A percentile compares a stretch with the other conserved stretches of the same genome.
These are phyloP conservation scores for Quercus mongolica DNA, from an alignment of 306 rosid species.

Conservation along the genomic window DNA sequence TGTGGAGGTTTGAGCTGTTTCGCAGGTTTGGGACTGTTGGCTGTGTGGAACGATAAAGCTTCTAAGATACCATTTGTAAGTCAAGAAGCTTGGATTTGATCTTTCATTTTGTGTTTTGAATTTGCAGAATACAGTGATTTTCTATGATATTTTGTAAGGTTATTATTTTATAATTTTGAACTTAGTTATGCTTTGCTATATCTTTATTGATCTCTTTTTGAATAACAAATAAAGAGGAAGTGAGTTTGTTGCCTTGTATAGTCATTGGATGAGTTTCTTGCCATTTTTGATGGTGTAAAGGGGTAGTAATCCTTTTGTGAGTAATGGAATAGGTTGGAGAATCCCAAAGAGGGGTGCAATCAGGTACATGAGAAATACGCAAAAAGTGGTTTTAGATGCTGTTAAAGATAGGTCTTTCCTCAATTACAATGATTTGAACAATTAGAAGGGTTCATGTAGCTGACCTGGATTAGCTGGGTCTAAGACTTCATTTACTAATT, in stretches of 20 bases:
- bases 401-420: neutral
- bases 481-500: neutral
- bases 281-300: neutral
- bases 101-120: neutral
- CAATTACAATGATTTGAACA: neutral
- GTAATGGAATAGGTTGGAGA: neutral
- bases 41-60: conserved; percentile 90
- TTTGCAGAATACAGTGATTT: neutral
- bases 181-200: neutral
- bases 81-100: conserved; percentile 10
- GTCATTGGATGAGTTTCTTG: neutral
- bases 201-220: neutral
- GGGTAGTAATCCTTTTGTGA: neutral
- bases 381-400: neutral
- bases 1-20: conserved; percentile 84
- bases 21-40: conserved; percentile 68
- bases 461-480: neutral
- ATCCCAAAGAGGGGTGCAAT: neutral
- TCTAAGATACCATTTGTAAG: conserved; percentile 82
- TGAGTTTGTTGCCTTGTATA: neutral
- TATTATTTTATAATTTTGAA: neutral
- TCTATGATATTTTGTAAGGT: neutral
- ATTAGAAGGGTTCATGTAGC: neutral
- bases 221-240: too few relatives aligned
- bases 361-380: neutral